Conservation (phyloP, 2,329 filamentous ascomycete genomes). For the Aspergillus spinulosporus region DNA sequence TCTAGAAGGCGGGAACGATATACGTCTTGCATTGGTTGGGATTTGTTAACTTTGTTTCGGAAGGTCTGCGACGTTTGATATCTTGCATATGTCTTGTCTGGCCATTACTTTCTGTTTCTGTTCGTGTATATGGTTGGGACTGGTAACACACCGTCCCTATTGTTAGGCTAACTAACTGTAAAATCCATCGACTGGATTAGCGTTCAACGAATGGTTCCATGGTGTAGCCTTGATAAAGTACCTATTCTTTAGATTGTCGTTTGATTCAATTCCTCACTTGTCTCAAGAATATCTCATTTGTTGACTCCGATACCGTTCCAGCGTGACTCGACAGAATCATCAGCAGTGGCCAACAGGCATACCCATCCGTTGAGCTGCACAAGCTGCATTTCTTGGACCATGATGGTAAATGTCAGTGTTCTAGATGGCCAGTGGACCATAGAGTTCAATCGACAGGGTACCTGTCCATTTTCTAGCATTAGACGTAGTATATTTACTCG, state of each 20-base stretch:
- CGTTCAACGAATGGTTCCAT: conserved; percentile 35
- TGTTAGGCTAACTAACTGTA: conserved; percentile 33
- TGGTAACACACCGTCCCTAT: conserved; percentile 35
- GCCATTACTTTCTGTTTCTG: conserved; percentile 25
- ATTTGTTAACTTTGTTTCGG: conserved; percentile 36
- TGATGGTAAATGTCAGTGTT: no score
- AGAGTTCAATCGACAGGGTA: no score
- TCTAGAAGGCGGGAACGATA: conserved; percentile 49
- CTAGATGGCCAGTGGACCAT: no score
- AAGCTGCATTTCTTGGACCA: no score
- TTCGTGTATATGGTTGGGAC: conserved; percentile 38
- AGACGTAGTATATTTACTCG: no score
- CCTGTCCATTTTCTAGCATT: no score
- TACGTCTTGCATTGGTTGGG: conserved; percentile 46
- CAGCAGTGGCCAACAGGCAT: neutral
- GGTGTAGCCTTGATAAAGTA: conserved; percentile 28
- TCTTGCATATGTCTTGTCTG: conserved; percentile 28
- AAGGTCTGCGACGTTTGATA: conserved; percentile 29
- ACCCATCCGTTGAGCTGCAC: neutral
- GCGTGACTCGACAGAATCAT: no score
- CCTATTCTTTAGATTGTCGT: neutral
- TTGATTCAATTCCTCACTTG: neutral
- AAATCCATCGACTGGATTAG: conserved; percentile 41
- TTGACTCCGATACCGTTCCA: neutral
- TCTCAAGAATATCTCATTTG: neutral